Conservation (phyloP, 306 rosid species). For the Malus sieversii region DNA sequence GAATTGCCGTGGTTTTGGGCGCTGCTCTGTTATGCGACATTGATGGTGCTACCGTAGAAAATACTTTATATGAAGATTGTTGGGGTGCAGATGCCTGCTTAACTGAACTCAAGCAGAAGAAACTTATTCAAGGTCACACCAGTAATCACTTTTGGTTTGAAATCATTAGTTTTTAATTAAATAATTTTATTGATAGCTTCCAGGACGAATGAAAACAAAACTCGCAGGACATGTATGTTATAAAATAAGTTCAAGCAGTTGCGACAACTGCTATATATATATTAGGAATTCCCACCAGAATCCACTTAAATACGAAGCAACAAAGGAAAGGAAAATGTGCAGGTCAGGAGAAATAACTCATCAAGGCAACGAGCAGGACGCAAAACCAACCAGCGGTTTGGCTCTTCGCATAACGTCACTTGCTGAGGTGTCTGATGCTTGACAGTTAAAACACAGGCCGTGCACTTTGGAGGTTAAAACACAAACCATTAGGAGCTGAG, state of each 20-base stretch:
- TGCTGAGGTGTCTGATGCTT: conserved; percentile 35
- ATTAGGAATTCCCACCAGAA: background rate
- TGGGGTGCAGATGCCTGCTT: too few species aligned
- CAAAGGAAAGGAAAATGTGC: background rate
- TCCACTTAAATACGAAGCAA: background rate
- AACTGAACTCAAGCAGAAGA: too few species aligned
- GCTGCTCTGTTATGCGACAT: too few species aligned
- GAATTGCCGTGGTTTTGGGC: background rate
- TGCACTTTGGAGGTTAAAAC: background rate
- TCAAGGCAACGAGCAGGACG: conserved; percentile 61
- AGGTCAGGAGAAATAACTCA: background rate
- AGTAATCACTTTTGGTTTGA: background rate
- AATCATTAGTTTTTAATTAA: background rate
- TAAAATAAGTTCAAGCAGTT: background rate
- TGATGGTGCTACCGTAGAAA: too few species aligned
- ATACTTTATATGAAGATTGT: too few species aligned
- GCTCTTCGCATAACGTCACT: conserved; percentile 49
- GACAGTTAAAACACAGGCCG: conserved; percentile 5
- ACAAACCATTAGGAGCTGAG: background rate
- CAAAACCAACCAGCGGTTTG: conserved; percentile 62
- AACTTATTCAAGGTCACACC: too few species aligned
- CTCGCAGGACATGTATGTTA: background rate
- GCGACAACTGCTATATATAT: background rate
- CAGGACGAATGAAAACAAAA: background rate
- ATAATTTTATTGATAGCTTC: background rate